Evolutionary conservation across 225 moss, liverwort and hornwort species (phyloP), one percentile per base, ranked within the genome.

Genomic region (Asterella californica): DNA sequence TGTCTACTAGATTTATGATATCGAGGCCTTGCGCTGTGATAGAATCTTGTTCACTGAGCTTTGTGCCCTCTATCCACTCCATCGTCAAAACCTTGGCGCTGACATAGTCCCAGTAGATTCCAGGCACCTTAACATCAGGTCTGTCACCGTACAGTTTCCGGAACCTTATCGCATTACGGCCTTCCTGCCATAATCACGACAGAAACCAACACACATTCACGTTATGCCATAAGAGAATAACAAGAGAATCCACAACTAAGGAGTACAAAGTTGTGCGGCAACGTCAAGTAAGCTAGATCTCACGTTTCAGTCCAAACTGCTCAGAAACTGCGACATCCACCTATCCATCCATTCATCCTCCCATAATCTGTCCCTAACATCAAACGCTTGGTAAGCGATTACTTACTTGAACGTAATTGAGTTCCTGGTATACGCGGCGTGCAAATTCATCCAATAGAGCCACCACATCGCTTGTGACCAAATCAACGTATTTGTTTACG

Each of bases 371-470:
- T 3, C 15, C 9, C 30, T 29, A 2, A 65, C 64, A 32, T 27
- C 65, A 2, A 34, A 12, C 12, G 18, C 6, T 37, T 46, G 10
- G 38, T 0, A 42, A 60, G 17, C 61, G 38, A 70, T 37, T 19
- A 66, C 77, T 79, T 46, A 91, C 91, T 85, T 91, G 91, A 62
- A 99, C 97, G 79, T 99, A 99, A 78, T 99, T 99, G 48, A 99
- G 92, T 89, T 99, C 97, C 82, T 99, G 94, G 79, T 95, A 99
- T 17, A 99, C 97, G 78, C 97, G 89, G 71, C 90, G 83, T 17
- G 91, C 91, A 81, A 90, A 91, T 82, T 99, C 97, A 72, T 99
- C 91, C 83, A 91, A 77, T 71, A 91, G 74, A 73, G 90, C 90
- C 34, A 92, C 93, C 52, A 94, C 89, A 77, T 88, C 91, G 46